Conservation (phyloP, 805 yeast species). For the Suhomyces sp. region DNA sequence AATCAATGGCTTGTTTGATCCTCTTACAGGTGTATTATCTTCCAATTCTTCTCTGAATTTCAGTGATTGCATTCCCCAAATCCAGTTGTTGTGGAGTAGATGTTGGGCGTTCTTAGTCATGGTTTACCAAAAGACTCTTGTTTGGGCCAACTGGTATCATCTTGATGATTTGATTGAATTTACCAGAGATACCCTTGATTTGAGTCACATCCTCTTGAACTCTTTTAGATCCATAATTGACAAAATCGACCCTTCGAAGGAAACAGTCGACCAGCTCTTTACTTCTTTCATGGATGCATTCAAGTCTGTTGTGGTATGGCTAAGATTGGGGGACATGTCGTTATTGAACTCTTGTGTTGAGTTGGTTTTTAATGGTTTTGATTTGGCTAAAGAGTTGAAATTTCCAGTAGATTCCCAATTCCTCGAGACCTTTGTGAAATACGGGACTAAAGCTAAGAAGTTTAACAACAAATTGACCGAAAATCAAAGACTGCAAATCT, state of each 20-base stretch:
- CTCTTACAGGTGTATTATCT: conserved; percentile 55
- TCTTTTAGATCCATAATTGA: conserved; percentile 50
- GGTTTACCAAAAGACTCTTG: conserved; percentile 62
- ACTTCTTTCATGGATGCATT: conserved; percentile 59
- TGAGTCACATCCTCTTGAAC: conserved; percentile 65
- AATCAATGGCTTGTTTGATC: conserved; percentile 57
- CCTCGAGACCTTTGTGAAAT: conserved; percentile 55
- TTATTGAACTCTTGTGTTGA: conserved; percentile 70
- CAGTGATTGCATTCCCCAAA: conserved; percentile 11
- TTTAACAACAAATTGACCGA: conserved; percentile 68
- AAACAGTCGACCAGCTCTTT: conserved; percentile 31
- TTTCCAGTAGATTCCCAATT: conserved; percentile 52
- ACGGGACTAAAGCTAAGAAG: conserved; percentile 63
- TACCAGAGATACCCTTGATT: conserved; percentile 81
- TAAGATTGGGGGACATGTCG: conserved; percentile 76
- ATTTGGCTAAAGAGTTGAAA: conserved; percentile 55
- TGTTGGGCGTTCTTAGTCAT: conserved; percentile 72
- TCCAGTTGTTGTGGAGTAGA: conserved; percentile 57
- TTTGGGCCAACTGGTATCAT: conserved; percentile 70
- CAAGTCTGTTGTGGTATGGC: conserved; percentile 70
- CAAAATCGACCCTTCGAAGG: conserved; percentile 5
- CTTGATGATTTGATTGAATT: conserved; percentile 65
- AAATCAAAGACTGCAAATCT: conserved; percentile 61
- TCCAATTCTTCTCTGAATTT: conserved; percentile 5
- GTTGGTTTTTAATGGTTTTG: conserved; percentile 63